Evolutionary conservation across 2,329 filamentous ascomycete genomes (phyloP).

Genomic region (Mycosphaerella sp.): DNA sequence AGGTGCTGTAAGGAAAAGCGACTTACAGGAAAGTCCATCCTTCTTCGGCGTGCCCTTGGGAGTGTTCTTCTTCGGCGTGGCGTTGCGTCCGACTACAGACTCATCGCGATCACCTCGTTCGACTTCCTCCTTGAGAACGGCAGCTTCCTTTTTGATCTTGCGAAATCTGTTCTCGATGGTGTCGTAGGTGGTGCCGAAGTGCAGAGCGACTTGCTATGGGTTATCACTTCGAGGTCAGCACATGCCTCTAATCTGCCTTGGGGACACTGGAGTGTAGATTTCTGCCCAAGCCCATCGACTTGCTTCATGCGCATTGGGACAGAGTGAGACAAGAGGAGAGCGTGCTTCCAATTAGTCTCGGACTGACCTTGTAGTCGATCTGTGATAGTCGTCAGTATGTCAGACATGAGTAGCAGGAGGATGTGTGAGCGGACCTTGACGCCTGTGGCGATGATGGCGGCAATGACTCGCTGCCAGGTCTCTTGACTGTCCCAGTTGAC

Average conservation of each 20-base stretch:
- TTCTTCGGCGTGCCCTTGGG: slow-evolving; percentile 23
- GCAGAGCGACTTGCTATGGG: slow-evolving; percentile 35
- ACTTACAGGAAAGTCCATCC: slow-evolving; percentile 19
- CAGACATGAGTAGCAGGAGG: background rate
- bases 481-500: slow-evolving; percentile 37
- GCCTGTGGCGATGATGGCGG: slow-evolving; percentile 36
- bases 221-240: too few relatives aligned
- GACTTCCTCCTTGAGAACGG: slow-evolving; percentile 27
- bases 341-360: too few relatives aligned
- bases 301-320: too few relatives aligned
- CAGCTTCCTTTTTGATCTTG: slow-evolving; percentile 40
- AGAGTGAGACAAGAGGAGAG: too few relatives aligned
- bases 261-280: background rate
- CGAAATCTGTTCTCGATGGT: slow-evolving; percentile 45
- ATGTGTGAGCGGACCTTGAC: slow-evolving; percentile 28
- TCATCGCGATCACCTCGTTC: slow-evolving; percentile 23
- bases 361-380: slow-evolving; percentile 38
- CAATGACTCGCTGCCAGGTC: slow-evolving; percentile 38
- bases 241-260: too few relatives aligned
- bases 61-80: slow-evolving; percentile 25
- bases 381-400: slow-evolving; percentile 22
- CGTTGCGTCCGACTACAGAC: slow-evolving; percentile 13
- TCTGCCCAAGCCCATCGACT: too few relatives aligned
- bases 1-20: background rate
- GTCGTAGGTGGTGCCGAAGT: slow-evolving; percentile 37